Base-by-base conservation (phyloP, 805 yeast genomes). In the Metschnikowia colocasiae region DNA sequence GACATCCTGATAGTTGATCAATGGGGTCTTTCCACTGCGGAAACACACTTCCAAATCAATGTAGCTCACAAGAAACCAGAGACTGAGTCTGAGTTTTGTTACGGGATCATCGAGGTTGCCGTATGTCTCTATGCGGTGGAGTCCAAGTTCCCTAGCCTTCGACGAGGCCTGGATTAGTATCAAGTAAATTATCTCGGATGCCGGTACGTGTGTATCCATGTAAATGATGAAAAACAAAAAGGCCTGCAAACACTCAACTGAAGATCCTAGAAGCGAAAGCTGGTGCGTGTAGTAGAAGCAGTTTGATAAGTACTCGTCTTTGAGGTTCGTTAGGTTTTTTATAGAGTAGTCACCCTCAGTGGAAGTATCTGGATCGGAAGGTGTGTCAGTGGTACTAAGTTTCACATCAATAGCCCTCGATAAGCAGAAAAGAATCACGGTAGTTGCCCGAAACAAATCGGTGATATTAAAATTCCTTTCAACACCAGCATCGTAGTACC, bases 141-240 rank as follows among this genome's bases (percentile, higher is more conserved):
- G 63, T 0, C 87, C 87, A 56, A 81, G 56, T 29, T 78, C 82
- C 34, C 73, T 75, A 0, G 83, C 83, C 50, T 71, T 73, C 49
- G 83, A 63, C 7, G 78, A 67, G 3, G 80, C 78, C 1, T 74
- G 68, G 2, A 78, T 58, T 4, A 71, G 57, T 10, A 80, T 52
- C 46, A 69, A 61, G 38, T 66, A 68, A 2, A 73, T 67, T 8
- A 74, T 38, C 10, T 51, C 49, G 1, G 47, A 51, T 1, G 53
- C 43, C 20, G 46, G 41, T 25, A 26, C 26, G 22, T 50, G 47
- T 10, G 34, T 40, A 29, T 45, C 53, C 35, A 51, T 27, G 23
- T 37, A 51, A 1, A 35, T 29, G 4, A 31, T 41, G 19, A 53
- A 48, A 32, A 46, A 33, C 9, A 51, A 19, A 13, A 53, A 23